Base-by-base conservation (phyloP, 768 basidiomycete genomes). In the Hirschioporus abietinus region DNA sequence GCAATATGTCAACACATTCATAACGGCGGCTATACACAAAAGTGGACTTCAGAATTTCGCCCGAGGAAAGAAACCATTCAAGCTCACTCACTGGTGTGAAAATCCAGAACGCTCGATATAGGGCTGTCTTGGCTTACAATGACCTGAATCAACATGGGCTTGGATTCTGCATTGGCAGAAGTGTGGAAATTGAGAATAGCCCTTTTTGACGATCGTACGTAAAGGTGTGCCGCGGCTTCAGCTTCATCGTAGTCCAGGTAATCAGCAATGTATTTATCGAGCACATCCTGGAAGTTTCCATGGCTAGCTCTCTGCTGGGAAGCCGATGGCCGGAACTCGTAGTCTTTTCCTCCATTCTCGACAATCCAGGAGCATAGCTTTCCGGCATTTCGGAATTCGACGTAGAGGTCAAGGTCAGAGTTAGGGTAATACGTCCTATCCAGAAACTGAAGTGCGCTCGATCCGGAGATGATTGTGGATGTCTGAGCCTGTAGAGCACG, bases 321-420 rank as follows among this genome's bases (percentile, higher is more conserved):
- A 7, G 7, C 23, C 10, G n/a, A 7, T 60, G 59, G 59, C 20
- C 20, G n/a, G 20, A 60, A 60, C 20, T 7, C 27, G 20, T 60
- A 60, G 27, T 27, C 59, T 20, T 20, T 27, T 60, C 59, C 23
- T 20, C 59, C 59, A 20, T 60, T 7, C 20, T 60, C 59, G 7
- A 60, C 59, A 10, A 66, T 20, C 65, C 65, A 67, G 18, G 20
- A 18, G 9, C 65, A 34, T 20, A 67, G 23, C 18, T 18, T 23
- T 24, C 12, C 23, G 25, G 42, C 18, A 24, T 66, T 35, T 18
- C 35, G 20, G 18, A 25, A 20, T 6, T 65, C 34, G 10, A 59
- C 36, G 30, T 68, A 68, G 17, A 68, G 23, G 35, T 68, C 68
- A 7, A 68, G 58, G 34, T 68, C 68, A 27, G 60, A 63, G 35